phyloP scores from a whole-genome alignment of 208 protist species.

The Porcisia hertigi region DNA sequence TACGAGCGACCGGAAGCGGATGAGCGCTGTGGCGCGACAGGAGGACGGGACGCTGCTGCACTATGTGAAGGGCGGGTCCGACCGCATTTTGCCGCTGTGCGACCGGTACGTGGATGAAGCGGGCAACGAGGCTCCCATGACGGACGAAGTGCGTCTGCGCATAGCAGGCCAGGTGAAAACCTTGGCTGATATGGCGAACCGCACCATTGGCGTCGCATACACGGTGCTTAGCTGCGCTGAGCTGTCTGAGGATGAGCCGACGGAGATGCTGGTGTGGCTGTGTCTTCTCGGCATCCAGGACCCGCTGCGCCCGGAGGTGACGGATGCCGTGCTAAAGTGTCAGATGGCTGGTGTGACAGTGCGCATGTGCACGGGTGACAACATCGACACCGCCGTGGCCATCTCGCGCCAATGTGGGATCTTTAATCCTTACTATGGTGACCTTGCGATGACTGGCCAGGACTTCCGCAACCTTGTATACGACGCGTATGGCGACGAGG shows the following conservation, averaged over 20 bases:
- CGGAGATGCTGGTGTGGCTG: slow-evolving; percentile 88
- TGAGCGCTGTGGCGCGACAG: slow-evolving; percentile 68
- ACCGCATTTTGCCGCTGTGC: slow-evolving; percentile 86
- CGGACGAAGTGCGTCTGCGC: slow-evolving; percentile 36
- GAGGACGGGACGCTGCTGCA: slow-evolving; percentile 52
- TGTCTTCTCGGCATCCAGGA: slow-evolving; percentile 95
- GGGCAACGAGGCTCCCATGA: slow-evolving; percentile 49
- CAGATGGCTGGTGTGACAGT: slow-evolving; percentile 94
- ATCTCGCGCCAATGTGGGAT: slow-evolving; percentile 95
- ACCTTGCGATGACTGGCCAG: slow-evolving; percentile 87
- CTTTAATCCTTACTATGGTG: slow-evolving; percentile 53
- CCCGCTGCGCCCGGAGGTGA: slow-evolving; percentile 94
- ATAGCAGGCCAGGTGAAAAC: slow-evolving; percentile 50
- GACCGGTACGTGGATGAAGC: slow-evolving; percentile 56
- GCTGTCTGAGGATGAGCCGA: slow-evolving; percentile 65
- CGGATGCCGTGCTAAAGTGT: slow-evolving; percentile 89
- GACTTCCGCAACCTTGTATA: slow-evolving; percentile 89
- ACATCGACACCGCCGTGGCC: slow-evolving; percentile 91
- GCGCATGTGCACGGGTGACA: slow-evolving; percentile 97
- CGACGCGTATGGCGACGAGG: slow-evolving; percentile 76
- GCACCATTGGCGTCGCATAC: slow-evolving; percentile 89
- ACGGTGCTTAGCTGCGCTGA: slow-evolving; percentile 13
- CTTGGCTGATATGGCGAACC: slow-evolving; percentile 64
- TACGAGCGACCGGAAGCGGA: slow-evolving; percentile 88
- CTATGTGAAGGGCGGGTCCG: slow-evolving; percentile 92